Evolutionary conservation across 129 eudicot species (phyloP).

Genomic region (Chrysanthemum lavandulifolium): DNA sequence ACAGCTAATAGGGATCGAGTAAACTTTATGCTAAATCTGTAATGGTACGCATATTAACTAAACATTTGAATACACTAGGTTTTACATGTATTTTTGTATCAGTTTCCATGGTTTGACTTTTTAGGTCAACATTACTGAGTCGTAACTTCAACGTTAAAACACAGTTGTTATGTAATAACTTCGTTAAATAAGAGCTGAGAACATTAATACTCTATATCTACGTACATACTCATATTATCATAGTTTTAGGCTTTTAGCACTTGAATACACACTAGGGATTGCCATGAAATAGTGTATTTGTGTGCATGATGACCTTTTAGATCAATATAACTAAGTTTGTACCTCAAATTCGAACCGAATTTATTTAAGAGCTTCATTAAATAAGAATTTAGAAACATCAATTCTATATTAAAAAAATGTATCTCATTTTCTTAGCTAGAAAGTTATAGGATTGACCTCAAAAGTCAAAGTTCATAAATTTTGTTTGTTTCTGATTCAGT

Average conservation of each 20-base stretch:
- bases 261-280: not conserved
- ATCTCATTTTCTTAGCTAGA: not conserved
- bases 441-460: constrained; percentile 2
- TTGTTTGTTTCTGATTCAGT: constrained; percentile 1
- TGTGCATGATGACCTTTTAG: constrained; percentile 23
- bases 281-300: constrained; percentile 3
- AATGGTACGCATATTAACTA: too few relatives aligned
- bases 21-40: too few relatives aligned
- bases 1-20: too few relatives aligned
- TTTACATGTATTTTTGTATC: too few relatives aligned
- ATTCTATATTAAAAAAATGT: not conserved
- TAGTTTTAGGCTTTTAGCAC: not conserved
- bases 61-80: too few relatives aligned
- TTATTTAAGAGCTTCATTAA: not conserved
- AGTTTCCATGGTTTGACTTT: too few relatives aligned
- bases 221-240: not conserved
- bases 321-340: constrained; percentile 4
- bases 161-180: too few relatives aligned
- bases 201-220: too few relatives aligned
- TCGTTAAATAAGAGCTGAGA: too few relatives aligned
- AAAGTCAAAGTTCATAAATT: constrained; percentile 3
- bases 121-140: too few relatives aligned
- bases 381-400: not conserved
- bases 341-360: not conserved
- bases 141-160: too few relatives aligned